Evolutionary conservation across 1,284 basidiomycete genomes (phyloP).

Genomic region (Erythrobasidium hasegawianum): DNA sequence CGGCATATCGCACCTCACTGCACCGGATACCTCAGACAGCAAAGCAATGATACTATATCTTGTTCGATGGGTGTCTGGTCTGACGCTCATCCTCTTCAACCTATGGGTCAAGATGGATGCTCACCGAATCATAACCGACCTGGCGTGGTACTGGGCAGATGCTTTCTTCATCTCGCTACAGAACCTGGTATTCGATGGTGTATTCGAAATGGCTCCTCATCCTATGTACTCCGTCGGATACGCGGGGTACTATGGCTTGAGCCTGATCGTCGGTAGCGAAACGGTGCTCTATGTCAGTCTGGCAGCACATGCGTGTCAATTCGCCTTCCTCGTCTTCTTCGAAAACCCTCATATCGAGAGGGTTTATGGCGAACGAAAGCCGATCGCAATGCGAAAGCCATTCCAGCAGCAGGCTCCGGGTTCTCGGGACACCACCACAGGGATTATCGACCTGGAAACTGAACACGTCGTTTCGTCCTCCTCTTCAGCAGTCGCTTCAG

Average conservation of each 20-base stretch:
- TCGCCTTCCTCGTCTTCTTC: slow-evolving; percentile 92
- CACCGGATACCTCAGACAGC: slow-evolving; percentile 62
- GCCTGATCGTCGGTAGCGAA: slow-evolving; percentile 79
- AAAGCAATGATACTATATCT: slow-evolving; percentile 60
- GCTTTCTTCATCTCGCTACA: slow-evolving; percentile 75
- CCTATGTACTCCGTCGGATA: slow-evolving; percentile 92
- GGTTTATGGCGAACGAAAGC: slow-evolving; percentile 75
- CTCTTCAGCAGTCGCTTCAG: slow-evolving; percentile 3
- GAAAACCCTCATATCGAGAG: slow-evolving; percentile 97
- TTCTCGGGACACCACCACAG: too few species aligned
- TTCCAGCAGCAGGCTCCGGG: slow-evolving; percentile 7
- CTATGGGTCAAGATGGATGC: slow-evolving; percentile 95
- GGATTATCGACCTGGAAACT: too few species aligned
- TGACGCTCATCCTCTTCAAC: slow-evolving; percentile 86
- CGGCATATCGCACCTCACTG: slow-evolving; percentile 71
- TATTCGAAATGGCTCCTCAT: slow-evolving; percentile 73
- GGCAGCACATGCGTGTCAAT: slow-evolving; percentile 88
- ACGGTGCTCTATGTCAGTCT: slow-evolving; percentile 88
- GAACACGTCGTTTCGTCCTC: not conserved
- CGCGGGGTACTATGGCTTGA: slow-evolving; percentile 85
- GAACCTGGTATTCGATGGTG: slow-evolving; percentile 88
- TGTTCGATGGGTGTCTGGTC: slow-evolving; percentile 80
- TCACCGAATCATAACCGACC: slow-evolving; percentile 85
- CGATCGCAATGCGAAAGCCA: slow-evolving; percentile 66
- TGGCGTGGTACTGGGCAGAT: slow-evolving; percentile 90